Evolutionary conservation across 1,284 basidiomycete genomes (phyloP).

Genomic region (Neolentinus lepideus): DNA sequence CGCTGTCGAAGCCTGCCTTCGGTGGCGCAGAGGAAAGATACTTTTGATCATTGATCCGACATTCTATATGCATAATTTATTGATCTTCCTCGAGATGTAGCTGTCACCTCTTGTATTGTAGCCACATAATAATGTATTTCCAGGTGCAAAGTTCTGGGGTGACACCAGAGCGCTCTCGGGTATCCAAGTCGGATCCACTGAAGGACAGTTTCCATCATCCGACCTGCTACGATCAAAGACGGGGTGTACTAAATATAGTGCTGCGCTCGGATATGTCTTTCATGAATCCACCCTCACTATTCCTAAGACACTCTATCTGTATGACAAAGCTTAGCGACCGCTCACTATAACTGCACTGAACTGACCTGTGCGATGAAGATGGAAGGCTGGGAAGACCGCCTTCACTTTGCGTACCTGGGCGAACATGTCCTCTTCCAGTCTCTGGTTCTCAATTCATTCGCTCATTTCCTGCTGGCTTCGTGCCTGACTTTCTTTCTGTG

Average conservation of each 20-base stretch:
- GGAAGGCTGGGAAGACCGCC: slow-evolving; percentile 35
- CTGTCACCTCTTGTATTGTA: not conserved
- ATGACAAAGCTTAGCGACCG: not conserved
- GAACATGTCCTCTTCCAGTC: slow-evolving; percentile 51
- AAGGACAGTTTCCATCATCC: too few relatives aligned
- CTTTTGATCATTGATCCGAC: not conserved
- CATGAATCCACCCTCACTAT: not conserved
- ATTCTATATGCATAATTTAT: not conserved
- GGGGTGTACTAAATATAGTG: not conserved
- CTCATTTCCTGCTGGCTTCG: slow-evolving; percentile 34
- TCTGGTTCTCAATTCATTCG: slow-evolving; percentile 41
- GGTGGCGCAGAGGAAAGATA: not conserved
- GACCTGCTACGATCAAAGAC: too few relatives aligned
- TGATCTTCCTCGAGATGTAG: not conserved
- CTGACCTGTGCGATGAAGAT: slow-evolving; percentile 17
- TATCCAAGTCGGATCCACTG: too few relatives aligned
- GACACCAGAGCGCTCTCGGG: too few relatives aligned
- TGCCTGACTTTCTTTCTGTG: slow-evolving; percentile 44
- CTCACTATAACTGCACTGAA: too few relatives aligned
- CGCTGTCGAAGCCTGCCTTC: not conserved
- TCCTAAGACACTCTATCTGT: not conserved
- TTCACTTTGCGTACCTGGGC: slow-evolving; percentile 50
- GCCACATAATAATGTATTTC: not conserved
- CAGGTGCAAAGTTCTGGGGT: too few relatives aligned
- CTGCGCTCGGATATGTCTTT: not conserved